Evolutionary conservation across 2,329 filamentous ascomycete genomes (phyloP).

Genomic region (Scedosporium boydii): DNA sequence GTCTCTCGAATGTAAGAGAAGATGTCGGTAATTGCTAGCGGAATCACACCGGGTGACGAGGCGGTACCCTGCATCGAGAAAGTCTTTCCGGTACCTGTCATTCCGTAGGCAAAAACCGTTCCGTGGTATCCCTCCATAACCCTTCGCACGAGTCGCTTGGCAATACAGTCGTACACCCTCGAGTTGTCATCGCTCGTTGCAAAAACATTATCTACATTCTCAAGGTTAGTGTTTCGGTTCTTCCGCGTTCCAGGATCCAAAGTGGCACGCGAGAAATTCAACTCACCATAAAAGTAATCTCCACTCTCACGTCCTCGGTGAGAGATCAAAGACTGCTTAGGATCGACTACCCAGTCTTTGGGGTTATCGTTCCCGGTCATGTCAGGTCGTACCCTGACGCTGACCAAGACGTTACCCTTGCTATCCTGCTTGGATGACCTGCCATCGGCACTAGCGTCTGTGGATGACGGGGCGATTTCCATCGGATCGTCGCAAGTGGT

Average conservation of each 20-base stretch:
- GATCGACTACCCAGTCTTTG: slow-evolving; percentile 85
- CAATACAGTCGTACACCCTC: slow-evolving; percentile 86
- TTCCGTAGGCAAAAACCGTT: slow-evolving; percentile 96
- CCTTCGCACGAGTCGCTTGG: slow-evolving; percentile 85
- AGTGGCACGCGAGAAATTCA: neutral
- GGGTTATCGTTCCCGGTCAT: slow-evolving; percentile 50
- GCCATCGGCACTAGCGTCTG: slow-evolving; percentile 28
- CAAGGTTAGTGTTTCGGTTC: too few relatives aligned
- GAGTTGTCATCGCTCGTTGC: slow-evolving; percentile 88
- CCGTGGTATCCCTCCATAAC: slow-evolving; percentile 99
- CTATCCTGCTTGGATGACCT: slow-evolving; percentile 52
- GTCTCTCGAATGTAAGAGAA: slow-evolving; percentile 99
- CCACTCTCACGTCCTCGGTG: slow-evolving; percentile 85
- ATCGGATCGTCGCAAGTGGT: slow-evolving; percentile 78
- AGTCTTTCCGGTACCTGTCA: slow-evolving; percentile 98
- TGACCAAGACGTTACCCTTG: slow-evolving; percentile 94
- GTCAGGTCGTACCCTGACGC: slow-evolving; percentile 86
- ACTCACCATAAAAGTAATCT: slow-evolving; percentile 81
- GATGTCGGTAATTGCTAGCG: slow-evolving; percentile 94
- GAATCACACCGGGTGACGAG: slow-evolving; percentile 90
- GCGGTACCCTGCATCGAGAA: slow-evolving; percentile 99
- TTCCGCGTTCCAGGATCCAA: neutral
- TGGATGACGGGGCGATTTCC: slow-evolving; percentile 35
- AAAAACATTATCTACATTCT: slow-evolving; percentile 79
- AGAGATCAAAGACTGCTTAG: slow-evolving; percentile 68